A percentile compares a stretch with the other conserved stretches of the same genome.
These are phyloP conservation scores for Choanephora cucurbitarum DNA, from an alignment of 371 early-diverging fungal species.

Conservation along the genomic window DNA sequence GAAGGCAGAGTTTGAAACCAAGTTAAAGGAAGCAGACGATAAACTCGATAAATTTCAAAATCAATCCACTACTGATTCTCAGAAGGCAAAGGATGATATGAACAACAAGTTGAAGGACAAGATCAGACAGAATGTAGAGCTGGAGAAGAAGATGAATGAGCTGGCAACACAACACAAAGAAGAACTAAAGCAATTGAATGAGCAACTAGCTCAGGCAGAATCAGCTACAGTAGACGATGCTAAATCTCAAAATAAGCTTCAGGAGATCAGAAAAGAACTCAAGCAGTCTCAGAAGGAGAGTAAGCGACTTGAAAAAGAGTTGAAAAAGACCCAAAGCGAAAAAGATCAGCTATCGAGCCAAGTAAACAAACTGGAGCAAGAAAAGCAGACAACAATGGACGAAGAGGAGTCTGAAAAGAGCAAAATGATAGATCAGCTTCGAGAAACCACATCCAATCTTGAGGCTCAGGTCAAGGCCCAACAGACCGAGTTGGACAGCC, in stretches of 20 bases:
- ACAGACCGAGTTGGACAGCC: background rate
- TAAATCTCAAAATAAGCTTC: background rate
- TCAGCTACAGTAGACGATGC: background rate
- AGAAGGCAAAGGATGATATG: slow-evolving; percentile 47
- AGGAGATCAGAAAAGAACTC: background rate
- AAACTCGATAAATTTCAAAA: slow-evolving; percentile 1
- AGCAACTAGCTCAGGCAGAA: background rate
- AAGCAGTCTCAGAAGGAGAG: background rate
- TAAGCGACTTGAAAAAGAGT: background rate
- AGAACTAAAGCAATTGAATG: background rate
- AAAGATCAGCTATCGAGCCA: background rate
- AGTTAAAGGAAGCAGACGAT: slow-evolving; percentile 13
- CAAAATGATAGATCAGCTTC: background rate
- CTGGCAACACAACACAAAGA: slow-evolving; percentile 5
- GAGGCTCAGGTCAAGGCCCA: background rate
- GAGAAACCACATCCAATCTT: background rate
- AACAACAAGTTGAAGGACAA: slow-evolving; percentile 11
- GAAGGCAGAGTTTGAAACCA: too few species aligned
- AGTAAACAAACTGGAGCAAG: background rate
- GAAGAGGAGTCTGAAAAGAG: background rate
- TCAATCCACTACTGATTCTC: slow-evolving; percentile 31
- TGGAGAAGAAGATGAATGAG: slow-evolving; percentile 7
- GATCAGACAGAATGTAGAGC: slow-evolving; percentile 21
- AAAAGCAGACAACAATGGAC: background rate
- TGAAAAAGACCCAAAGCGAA: background rate